Base-by-base conservation (phyloP, 352 stramenopile genomes). In the Aphanomyces euteiches region DNA sequence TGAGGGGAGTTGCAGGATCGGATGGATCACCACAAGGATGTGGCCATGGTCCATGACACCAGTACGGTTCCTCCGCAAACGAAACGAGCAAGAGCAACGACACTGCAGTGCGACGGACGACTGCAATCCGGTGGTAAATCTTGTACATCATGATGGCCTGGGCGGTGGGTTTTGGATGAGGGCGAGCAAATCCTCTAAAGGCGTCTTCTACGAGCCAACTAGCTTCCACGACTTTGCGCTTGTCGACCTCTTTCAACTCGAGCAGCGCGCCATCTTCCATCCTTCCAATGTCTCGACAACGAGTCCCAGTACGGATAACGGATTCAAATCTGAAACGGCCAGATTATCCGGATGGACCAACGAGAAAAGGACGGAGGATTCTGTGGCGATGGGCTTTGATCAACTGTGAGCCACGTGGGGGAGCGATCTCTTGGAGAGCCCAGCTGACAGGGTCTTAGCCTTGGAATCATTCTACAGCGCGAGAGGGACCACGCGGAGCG, bases 1-100 rank as follows among this genome's bases (percentile, higher is more conserved):
- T 95, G 47, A 57, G 92, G 28, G 75, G 87, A 5, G 85, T 95
- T 3, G 79, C 90, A n/a, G 85, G 85, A 37, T 92, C 91, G 64
- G 84, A 85, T 0, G 87, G 87, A 1, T 72, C 91, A 39, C 87
- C 92, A 66, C 87, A 95, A 73, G 64, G 47, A 63, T 63, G 43
- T n/a, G 40, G 50, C 59, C 19, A 43, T 17, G 37, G 15, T n/a
- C 79, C 84, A 47, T 77, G 79, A 54, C 82, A 89, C 82, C 82
- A 89, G 36, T 78, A 83, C 4, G 82, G 82, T 5, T 77, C 77
- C 61, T 89, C 82, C 21, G 88, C 82, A 56, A 86, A 87, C 64
- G 75, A 73, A 15, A 89, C 66, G 13, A 69, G 17, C 10, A 89
- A 67, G 13, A 89, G 65, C 38, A 85, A 72, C 7, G 64, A 60